Evolutionary conservation across 225 moss, liverwort and hornwort genomes (phyloP), one percentile per base, ranked within the genome.

Genomic region (Marchantia paleacea): DNA sequence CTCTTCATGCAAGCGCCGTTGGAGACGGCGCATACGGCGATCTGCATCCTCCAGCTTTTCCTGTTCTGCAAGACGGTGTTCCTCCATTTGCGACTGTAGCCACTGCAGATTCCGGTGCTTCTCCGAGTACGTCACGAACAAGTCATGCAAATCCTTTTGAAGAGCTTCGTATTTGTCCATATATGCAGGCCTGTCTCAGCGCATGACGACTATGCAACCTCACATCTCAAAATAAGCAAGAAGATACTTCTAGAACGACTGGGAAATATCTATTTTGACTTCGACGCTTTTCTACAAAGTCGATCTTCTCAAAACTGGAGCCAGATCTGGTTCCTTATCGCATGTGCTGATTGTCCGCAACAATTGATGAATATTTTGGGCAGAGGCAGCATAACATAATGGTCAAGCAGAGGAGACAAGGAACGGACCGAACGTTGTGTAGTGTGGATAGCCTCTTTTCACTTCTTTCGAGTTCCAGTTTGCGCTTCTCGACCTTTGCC

Each of bases 141-240:
- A 73, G 14, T 51, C 75, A 52, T 84, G 76, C 71, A 95, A 83
- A 6, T 89, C 86, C 71, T 84, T 83, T 85, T 92, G 90, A 52
- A 95, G 75, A 52, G 79, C 84, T 69, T 95, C 88, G 39, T 95
- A 95, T 74, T 93, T 82, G 60, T 95, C 90, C 80, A 81, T 82
- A 64, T 95, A 93, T 22, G 90, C 83, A 79, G 95, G 95, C 65
- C 94, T 94, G 73, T 3, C 69, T 54, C 78, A 78, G 54, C 52
- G n/a, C 65, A 65, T 25, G 22, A 65, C 10, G 65, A 65, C 10
- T 2, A 65, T 10, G n/a, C 24, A 25, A 24, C 8, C 51, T 52
- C 51, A 22, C 22, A 19, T 69, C 47, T 31, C 39, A 24, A 51
- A 72, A 15, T 72, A 8, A 71, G 1, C 20, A 47, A 47, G 14